Evolutionary conservation across 352 stramenopile species (phyloP), one percentile per base, ranked within the genome.

Genomic region (Pythium angustatum): DNA sequence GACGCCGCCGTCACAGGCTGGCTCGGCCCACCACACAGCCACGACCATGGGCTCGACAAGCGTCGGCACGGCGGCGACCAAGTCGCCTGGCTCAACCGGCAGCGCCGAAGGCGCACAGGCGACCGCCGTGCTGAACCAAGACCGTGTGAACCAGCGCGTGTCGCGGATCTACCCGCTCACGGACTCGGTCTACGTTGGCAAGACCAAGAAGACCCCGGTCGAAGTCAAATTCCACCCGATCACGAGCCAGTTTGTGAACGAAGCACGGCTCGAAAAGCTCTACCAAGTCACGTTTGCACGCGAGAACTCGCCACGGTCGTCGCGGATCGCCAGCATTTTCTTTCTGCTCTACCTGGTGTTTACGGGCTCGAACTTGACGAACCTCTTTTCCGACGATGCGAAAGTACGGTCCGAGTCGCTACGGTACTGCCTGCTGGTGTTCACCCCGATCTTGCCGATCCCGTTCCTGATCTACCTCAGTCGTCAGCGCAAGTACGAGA

Each of bases 231-330:
- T 91, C 56, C 85, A 93, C 56, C 72, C 85, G 1, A 21, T 93
- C 34, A 91, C 82, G 34, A 90, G 79, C 56, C 72, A 78, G 5
- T 93, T 93, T 43, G 47, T 90, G 41, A 88, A 88, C 58, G 81
- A 93, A 40, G 50, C 81, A 27, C 74, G 84, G 26, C 70, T 93
- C 1, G 85, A 93, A 51, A 88, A 90, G 58, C 64, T 93, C 22
- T 93, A 91, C 55, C 80, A 90, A 65, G 82, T 91, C 17, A 93
- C 83, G 0, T 91, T 91, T 66, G 85, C 82, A n/a, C 79, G 82
- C 22, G 81, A 93, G 51, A 91, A 91, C 66, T 89, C 81, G 22
- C 73, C 79, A 5, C 77, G 85, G 15, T 82, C 82, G 24, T 87
- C 79, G 2, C 80, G 73, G 17, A 87, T 93, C 41, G 69, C 81